phyloP scores from a whole-genome alignment of 805 yeast genomes.

The Danielozyma ontarioensis region DNA sequence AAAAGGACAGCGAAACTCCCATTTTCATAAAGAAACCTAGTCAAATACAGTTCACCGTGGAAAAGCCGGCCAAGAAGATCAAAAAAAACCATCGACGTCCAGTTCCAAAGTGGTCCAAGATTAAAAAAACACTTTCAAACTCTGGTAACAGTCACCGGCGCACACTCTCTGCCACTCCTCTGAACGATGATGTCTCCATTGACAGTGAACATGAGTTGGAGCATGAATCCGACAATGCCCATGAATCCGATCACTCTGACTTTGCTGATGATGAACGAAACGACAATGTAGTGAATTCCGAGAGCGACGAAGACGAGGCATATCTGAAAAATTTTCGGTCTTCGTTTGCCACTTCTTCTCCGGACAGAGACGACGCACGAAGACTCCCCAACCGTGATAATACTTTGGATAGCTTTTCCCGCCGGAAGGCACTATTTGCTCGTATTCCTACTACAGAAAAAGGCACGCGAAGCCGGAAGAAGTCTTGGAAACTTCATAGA shows the following conservation, averaged over 20 bases:
- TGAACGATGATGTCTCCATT: constrained; percentile 7
- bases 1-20: constrained; percentile 28
- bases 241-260: constrained; percentile 19
- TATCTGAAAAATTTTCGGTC: no score
- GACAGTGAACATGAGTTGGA: constrained; percentile 7
- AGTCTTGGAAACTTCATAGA: no score
- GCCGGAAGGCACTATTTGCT: no score
- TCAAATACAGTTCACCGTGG: constrained; percentile 20
- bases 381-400: no score
- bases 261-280: constrained; percentile 4
- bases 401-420: no score
- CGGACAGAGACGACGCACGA: no score
- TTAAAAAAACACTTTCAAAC: constrained; percentile 21
- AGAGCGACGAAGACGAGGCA: constrained; percentile 1
- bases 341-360: no score
- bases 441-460: no score
- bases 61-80: constrained; percentile 10
- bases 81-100: background rate
- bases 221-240: constrained; percentile 10
- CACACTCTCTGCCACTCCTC: constrained; percentile 1
- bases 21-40: constrained; percentile 27
- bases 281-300: constrained; percentile 13
- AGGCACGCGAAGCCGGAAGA: no score
- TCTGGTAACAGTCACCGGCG: constrained; percentile 1
- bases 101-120: constrained; percentile 12